Conservation (phyloP, 805 yeast species). For the Metschnikowia anglica region DNA sequence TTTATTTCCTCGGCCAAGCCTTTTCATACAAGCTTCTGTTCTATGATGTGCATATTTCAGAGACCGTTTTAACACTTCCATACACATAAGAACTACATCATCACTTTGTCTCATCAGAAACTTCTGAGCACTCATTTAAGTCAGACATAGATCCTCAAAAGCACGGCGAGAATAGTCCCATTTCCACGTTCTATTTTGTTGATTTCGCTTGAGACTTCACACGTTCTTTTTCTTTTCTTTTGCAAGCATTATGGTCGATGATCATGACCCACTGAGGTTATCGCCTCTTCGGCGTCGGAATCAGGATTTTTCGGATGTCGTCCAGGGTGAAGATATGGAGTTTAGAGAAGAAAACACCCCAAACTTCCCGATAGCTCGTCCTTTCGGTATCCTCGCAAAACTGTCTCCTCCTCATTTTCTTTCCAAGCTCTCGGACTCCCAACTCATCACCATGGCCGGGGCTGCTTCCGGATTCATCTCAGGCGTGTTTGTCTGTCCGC, state of each 20-base stretch:
- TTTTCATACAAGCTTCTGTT: no score
- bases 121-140: no score
- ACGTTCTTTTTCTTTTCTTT: background rate
- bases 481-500: slow-evolving; percentile 88
- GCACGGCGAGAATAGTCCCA: background rate
- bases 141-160: background rate
- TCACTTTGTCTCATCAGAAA: background rate
- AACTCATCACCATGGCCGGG: slow-evolving; percentile 80
- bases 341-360: slow-evolving; percentile 26
- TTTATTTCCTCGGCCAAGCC: background rate
- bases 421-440: slow-evolving; percentile 39
- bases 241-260: slow-evolving; percentile 1
- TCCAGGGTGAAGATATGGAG: slow-evolving; percentile 41
- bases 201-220: background rate
- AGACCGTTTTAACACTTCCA: background rate
- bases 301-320: slow-evolving; percentile 35
- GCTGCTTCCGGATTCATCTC: slow-evolving; percentile 92
- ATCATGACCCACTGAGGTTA: background rate
- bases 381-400: slow-evolving; percentile 21
- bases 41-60: background rate
- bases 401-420: slow-evolving; percentile 24
- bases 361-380: slow-evolving; percentile 25
- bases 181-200: background rate
- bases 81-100: background rate
- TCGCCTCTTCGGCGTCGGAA: slow-evolving; percentile 10